These are phyloP conservation scores for Prunus mume DNA, from an alignment of 306 rosid genomes.

Conservation along the genomic window DNA sequence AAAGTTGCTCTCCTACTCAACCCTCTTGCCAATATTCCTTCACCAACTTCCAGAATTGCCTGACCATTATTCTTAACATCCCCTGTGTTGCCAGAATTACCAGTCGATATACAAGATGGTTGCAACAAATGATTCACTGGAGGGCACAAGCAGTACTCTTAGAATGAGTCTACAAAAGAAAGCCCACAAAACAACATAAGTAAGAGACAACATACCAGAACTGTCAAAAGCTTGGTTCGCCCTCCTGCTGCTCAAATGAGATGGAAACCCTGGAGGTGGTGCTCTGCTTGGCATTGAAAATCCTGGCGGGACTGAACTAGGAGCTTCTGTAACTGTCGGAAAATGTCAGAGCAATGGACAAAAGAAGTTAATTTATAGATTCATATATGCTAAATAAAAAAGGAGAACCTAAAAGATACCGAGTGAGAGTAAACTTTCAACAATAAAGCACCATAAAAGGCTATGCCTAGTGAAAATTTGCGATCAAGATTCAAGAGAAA, in stretches of 20 bases:
- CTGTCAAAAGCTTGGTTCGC: not conserved
- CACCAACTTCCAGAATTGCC: not conserved
- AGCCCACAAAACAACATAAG: not conserved
- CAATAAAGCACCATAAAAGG: not conserved
- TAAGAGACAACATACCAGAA: not conserved
- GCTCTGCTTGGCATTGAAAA: conserved; percentile 13
- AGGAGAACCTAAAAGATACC: not conserved
- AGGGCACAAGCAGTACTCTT: not conserved
- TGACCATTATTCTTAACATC: not conserved
- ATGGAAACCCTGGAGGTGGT: conserved; percentile 18
- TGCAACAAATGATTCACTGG: conserved; percentile 4
- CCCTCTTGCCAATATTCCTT: not conserved
- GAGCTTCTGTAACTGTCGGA: not conserved
- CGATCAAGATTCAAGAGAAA: not conserved
- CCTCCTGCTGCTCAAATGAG: conserved; percentile 8
- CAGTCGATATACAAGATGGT: not conserved
- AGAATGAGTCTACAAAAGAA: not conserved
- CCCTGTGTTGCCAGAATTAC: not conserved
- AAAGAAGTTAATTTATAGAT: not conserved
- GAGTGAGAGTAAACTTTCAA: not conserved
- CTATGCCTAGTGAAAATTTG: not conserved
- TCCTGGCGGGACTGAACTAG: conserved; percentile 10
- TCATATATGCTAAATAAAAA: not conserved
- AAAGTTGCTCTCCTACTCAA: not conserved
- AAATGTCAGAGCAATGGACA: not conserved